A percentile compares a stretch with the other conserved stretches of the same genome.
Evolutionary conservation across 1,284 basidiomycete species (phyloP).

Genomic region (Apiotrichum domesticum): DNA sequence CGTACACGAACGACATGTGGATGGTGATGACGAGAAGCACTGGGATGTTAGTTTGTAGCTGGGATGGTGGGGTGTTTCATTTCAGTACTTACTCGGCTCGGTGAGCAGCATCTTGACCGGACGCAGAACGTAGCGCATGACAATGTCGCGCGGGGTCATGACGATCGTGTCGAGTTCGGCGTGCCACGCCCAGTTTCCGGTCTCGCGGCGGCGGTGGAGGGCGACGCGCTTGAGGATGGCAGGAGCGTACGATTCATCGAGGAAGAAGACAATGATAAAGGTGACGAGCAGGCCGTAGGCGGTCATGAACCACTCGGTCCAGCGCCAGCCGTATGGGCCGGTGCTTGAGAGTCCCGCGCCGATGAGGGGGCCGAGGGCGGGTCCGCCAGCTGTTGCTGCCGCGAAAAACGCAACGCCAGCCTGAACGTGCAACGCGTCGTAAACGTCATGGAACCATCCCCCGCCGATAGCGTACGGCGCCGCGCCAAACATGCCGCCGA

Average conservation of each 20-base stretch:
- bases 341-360: slow-evolving; percentile 14
- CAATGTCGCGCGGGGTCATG: slow-evolving; percentile 15
- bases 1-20: slow-evolving; percentile 25
- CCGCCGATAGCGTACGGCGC: slow-evolving; percentile 21
- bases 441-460: slow-evolving; percentile 20
- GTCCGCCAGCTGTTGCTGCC: slow-evolving; percentile 14
- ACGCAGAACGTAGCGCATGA: slow-evolving; percentile 18
- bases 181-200: slow-evolving; percentile 17
- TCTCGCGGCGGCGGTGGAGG: slow-evolving; percentile 7
- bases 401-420: slow-evolving; percentile 14
- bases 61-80: background rate
- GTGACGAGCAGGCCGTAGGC: slow-evolving; percentile 16
- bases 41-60: too few species aligned
- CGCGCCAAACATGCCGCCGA: slow-evolving; percentile 52
- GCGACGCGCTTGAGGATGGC: slow-evolving; percentile 17
- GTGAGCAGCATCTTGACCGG: slow-evolving; percentile 20
- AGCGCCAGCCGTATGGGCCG: slow-evolving; percentile 16
- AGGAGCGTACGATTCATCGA: slow-evolving; percentile 20
- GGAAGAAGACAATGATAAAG: slow-evolving; percentile 7
- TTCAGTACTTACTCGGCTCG: slow-evolving; percentile 15
- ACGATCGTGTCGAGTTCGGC: slow-evolving; percentile 15
- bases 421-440: slow-evolving; percentile 10
- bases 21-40: slow-evolving; percentile 20
- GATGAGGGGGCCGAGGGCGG: slow-evolving; percentile 15
- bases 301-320: slow-evolving; percentile 23